A percentile compares a stretch with the other conserved stretches of the same genome.
These are phyloP conservation scores for Plasmodium gonderi DNA, from an alignment of 169 alveolate species.

Conservation along the genomic window DNA sequence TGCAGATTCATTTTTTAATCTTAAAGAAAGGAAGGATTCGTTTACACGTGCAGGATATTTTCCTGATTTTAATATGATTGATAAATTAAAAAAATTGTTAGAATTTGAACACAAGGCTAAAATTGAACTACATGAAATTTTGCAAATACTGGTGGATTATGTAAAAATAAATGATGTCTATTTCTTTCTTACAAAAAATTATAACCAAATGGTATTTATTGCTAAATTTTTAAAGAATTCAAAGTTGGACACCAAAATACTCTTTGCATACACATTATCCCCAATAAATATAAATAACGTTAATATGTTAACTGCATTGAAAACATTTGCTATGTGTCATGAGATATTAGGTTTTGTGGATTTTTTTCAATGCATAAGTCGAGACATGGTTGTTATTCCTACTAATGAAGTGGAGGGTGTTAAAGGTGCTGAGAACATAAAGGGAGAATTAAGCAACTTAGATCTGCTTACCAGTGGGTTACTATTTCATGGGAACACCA, in stretches of 20 bases:
- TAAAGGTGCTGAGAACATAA: neutral
- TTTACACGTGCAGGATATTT: slow-evolving; percentile 42
- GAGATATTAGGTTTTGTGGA: slow-evolving; percentile 51
- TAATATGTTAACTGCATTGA: slow-evolving; percentile 12
- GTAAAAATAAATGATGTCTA: slow-evolving; percentile 33
- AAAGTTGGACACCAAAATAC: neutral
- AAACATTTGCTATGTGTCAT: slow-evolving; percentile 47
- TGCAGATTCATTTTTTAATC: neutral
- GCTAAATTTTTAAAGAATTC: slow-evolving; percentile 21
- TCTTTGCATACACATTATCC: slow-evolving; percentile 31
- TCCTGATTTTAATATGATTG: slow-evolving; percentile 20
- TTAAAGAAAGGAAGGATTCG: neutral
- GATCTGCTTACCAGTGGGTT: neutral
- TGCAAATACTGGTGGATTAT: slow-evolving; percentile 32
- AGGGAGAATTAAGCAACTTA: neutral
- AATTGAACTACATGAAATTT: slow-evolving; percentile 40
- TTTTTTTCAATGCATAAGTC: slow-evolving; percentile 49
- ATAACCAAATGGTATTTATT: slow-evolving; percentile 46
- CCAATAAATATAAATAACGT: slow-evolving; percentile 47
- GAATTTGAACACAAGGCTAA: slow-evolving; percentile 62
- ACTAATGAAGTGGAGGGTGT: neutral
- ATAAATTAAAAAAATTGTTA: slow-evolving; percentile 16
- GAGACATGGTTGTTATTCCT: neutral
- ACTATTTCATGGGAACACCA: neutral
- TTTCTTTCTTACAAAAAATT: slow-evolving; percentile 63